phyloP scores from a whole-genome alignment of 2,329 filamentous ascomycete genomes.

The Verticillium nubilum region DNA sequence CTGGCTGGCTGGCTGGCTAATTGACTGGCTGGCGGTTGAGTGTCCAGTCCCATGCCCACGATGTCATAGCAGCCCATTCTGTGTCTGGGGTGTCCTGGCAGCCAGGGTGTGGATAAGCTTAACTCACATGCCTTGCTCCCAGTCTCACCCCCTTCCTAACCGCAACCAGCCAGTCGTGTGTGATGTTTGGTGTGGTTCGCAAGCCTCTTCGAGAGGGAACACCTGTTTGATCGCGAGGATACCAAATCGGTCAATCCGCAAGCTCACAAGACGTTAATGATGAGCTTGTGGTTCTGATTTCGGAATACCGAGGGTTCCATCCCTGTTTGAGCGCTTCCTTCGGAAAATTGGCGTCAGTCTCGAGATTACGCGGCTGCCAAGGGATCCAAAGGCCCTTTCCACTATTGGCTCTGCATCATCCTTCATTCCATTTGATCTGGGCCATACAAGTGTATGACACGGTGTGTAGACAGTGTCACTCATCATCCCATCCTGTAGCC shows the following conservation, averaged over 20 bases:
- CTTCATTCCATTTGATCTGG: neutral
- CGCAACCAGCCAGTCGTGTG: too few relatives aligned
- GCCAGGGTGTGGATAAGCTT: neutral
- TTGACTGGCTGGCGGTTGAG: too few relatives aligned
- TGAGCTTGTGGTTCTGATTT: neutral
- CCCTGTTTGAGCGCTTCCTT: neutral
- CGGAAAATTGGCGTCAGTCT: neutral
- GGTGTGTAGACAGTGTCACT: neutral
- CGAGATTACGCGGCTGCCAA: slow-evolving; percentile 5
- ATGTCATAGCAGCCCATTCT: neutral
- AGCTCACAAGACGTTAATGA: neutral
- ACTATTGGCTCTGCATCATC: neutral
- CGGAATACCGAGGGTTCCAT: neutral
- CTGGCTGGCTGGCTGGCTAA: too few relatives aligned
- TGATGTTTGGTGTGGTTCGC: too few relatives aligned
- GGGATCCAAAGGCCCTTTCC: neutral
- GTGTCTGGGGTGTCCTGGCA: neutral
- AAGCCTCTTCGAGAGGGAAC: too few relatives aligned
- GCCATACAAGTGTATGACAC: neutral
- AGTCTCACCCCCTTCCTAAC: neutral
- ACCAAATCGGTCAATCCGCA: too few relatives aligned
- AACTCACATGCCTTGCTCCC: neutral
- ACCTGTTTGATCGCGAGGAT: too few relatives aligned
- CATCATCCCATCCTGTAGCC: neutral
- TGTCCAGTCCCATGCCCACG: neutral